Conservation (phyloP, 257 asterid species). For the Forsythia suspensa region DNA sequence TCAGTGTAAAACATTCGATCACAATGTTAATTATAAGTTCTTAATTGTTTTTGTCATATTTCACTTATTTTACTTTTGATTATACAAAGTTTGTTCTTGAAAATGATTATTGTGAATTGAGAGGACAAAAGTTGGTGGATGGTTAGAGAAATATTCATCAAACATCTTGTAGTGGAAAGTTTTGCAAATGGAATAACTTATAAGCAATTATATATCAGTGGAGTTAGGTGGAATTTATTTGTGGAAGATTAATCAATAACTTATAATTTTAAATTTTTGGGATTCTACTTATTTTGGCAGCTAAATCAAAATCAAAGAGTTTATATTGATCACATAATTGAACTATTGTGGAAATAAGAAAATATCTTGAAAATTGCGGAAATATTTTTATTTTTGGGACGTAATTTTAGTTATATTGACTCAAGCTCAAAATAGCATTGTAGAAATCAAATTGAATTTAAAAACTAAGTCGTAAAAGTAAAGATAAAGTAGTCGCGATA, state of each 20-base stretch:
- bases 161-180: neutral
- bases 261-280: neutral
- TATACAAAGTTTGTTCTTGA: too few species aligned
- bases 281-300: neutral
- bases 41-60: neutral
- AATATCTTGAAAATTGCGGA: too few species aligned
- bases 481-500: too few species aligned
- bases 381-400: too few species aligned
- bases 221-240: neutral
- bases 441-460: too few species aligned
- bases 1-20: slow-evolving; percentile 13
- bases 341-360: too few species aligned
- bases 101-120: neutral
- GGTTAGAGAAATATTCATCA: neutral
- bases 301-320: neutral
- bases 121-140: neutral
- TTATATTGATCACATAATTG: neutral
- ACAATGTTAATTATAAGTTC: neutral
- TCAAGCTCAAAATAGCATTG: too few species aligned
- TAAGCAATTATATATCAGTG: neutral
- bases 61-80: neutral
- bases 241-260: neutral
- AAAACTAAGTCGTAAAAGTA: too few species aligned
- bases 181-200: neutral
- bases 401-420: too few species aligned